A percentile compares a stretch with the other conserved stretches of the same genome.
phyloP scores from a whole-genome alignment of 306 rosid genomes.

The Corylus americana region DNA sequence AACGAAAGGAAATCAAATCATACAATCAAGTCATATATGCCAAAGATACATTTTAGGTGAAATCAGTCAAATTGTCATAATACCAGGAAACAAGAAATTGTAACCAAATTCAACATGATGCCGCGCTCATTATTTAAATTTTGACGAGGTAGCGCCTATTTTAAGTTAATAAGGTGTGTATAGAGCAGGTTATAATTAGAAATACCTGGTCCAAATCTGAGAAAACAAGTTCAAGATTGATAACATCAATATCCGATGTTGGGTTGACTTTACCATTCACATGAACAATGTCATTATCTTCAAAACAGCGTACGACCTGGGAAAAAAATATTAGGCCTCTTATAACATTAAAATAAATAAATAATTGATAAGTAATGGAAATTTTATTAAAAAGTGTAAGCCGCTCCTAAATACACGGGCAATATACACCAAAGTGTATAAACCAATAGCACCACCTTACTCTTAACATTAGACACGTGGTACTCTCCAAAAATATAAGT shows the following conservation, averaged over 20 bases:
- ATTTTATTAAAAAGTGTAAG: too few species aligned
- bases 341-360: not conserved
- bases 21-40: not conserved
- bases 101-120: constrained; percentile 2
- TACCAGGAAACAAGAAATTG: not conserved
- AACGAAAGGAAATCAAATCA: constrained; percentile 17
- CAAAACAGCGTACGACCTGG: constrained; percentile 94
- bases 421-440: not conserved
- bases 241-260: constrained; percentile 84
- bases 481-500: too few species aligned
- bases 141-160: constrained; percentile 12
- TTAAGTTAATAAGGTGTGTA: not conserved
- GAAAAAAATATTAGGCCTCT: constrained; percentile 28
- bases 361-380: too few species aligned
- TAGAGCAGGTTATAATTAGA: constrained; percentile 27
- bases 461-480: not conserved
- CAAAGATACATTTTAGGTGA: constrained; percentile 9
- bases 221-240: constrained; percentile 93
- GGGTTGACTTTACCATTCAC: constrained; percentile 95
- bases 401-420: too few species aligned
- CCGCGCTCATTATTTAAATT: constrained; percentile 8
- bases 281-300: constrained; percentile 90
- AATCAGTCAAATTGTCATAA: constrained; percentile 1
- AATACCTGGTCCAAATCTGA: constrained; percentile 95
- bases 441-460: constrained; percentile 2